Evolutionary conservation across 306 rosid genomes (phyloP).

Genomic region (Boehmeria nivea): DNA sequence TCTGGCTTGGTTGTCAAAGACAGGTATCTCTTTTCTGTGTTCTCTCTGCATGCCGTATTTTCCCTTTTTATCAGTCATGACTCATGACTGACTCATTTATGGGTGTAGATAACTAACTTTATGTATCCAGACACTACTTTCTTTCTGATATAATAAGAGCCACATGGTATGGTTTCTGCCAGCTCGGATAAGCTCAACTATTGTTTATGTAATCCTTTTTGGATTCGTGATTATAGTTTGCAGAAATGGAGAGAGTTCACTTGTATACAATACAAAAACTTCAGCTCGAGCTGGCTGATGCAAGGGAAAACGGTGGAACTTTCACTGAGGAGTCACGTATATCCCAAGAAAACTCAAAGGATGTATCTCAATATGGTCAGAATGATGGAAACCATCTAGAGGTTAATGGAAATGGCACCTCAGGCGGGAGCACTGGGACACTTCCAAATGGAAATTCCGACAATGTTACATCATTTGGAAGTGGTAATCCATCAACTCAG

Average conservation of each 20-base stretch:
- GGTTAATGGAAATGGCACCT: conserved; percentile 45
- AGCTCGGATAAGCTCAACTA: background rate
- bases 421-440: conserved; percentile 54
- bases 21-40: conserved; percentile 72
- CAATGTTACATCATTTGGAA: conserved; percentile 47
- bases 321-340: conserved; percentile 56
- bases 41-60: too few relatives aligned
- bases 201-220: conserved; percentile 12
- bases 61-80: too few relatives aligned
- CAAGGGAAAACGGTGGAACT: conserved; percentile 71
- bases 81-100: too few relatives aligned
- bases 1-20: conserved; percentile 91
- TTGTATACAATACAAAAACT: conserved; percentile 79
- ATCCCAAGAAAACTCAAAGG: conserved; percentile 53
- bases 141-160: background rate
- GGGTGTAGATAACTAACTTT: too few relatives aligned
- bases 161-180: background rate
- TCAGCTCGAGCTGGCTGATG: conserved; percentile 83
- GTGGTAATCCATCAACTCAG: conserved; percentile 60
- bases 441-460: conserved; percentile 66
- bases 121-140: background rate
- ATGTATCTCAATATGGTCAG: conserved; percentile 56
- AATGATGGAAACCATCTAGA: conserved; percentile 67
- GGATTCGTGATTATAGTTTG: conserved; percentile 50
- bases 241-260: conserved; percentile 93